Evolutionary conservation across 305 asterid species (phyloP).

Genomic region (Rubia tinctorum): DNA sequence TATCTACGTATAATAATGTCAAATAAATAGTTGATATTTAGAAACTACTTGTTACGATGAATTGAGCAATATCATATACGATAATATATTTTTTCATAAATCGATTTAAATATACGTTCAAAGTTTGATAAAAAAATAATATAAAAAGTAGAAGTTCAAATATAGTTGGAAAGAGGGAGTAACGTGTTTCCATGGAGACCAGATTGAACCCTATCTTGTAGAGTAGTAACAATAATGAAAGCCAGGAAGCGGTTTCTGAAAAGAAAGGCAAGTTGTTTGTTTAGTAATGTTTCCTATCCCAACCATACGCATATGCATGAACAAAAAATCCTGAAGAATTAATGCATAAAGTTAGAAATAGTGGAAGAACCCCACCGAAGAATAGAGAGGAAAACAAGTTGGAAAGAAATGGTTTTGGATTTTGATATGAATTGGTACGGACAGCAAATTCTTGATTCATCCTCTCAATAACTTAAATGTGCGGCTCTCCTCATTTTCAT

Average conservation of each 20-base stretch:
- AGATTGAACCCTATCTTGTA: neutral
- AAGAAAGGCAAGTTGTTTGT: conserved; percentile 7
- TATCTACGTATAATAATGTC: too few species aligned
- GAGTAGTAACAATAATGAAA: neutral
- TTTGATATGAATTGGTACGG: conserved; percentile 17
- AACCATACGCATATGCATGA: neutral
- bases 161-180: too few species aligned
- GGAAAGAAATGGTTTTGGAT: neutral
- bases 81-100: too few species aligned
- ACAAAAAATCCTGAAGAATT: neutral
- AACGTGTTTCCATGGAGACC: neutral
- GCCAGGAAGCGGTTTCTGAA: neutral
- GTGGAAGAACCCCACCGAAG: conserved; percentile 9
- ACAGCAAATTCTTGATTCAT: conserved; percentile 19
- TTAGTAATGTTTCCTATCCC: neutral
- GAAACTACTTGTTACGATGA: too few species aligned
- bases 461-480: conserved; percentile 14
- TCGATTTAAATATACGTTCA: too few species aligned
- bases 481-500: neutral
- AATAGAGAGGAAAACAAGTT: neutral
- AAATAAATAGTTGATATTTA: too few species aligned
- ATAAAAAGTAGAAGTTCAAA: too few species aligned
- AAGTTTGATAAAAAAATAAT: too few species aligned
- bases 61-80: too few species aligned
- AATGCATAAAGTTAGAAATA: neutral